Conservation (phyloP, 352 stramenopile genomes). For the Aphanomyces cochlioides region DNA sequence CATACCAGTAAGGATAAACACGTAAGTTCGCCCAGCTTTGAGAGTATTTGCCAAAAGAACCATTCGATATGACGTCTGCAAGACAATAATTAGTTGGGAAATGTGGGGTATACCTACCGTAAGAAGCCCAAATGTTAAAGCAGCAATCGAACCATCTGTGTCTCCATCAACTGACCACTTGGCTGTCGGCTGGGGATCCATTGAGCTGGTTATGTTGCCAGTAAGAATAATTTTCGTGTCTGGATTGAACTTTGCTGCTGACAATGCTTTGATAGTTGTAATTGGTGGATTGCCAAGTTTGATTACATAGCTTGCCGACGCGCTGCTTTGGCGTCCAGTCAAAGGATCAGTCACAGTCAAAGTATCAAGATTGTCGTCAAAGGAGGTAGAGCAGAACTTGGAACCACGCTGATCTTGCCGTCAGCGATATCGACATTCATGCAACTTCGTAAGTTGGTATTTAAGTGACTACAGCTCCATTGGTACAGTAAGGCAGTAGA, state of each 20-base stretch:
- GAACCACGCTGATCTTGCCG: conserved; percentile 32
- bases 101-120: neutral
- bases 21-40: conserved; percentile 43
- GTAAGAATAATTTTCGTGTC: conserved; percentile 58
- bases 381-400: conserved; percentile 45
- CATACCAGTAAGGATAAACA: conserved; percentile 47
- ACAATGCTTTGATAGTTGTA: conserved; percentile 51
- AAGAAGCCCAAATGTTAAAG: conserved; percentile 45
- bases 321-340: conserved; percentile 32
- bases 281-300: conserved; percentile 47
- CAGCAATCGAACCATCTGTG: conserved; percentile 31
- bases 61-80: conserved; percentile 40
- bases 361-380: conserved; percentile 52
- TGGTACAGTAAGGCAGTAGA: neutral
- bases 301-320: conserved; percentile 46
- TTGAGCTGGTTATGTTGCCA: conserved; percentile 44
- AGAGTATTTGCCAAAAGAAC: conserved; percentile 47
- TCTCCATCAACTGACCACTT: conserved; percentile 48
- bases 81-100: too few species aligned
- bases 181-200: conserved; percentile 39
- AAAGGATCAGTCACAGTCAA: conserved; percentile 43
- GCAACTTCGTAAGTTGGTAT: neutral
- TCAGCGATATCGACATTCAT: neutral
- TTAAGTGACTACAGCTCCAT: neutral
- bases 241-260: conserved; percentile 45